These are phyloP conservation scores for Acer yangbiense DNA, from an alignment of 345 rosid genomes.

Conservation along the genomic window DNA sequence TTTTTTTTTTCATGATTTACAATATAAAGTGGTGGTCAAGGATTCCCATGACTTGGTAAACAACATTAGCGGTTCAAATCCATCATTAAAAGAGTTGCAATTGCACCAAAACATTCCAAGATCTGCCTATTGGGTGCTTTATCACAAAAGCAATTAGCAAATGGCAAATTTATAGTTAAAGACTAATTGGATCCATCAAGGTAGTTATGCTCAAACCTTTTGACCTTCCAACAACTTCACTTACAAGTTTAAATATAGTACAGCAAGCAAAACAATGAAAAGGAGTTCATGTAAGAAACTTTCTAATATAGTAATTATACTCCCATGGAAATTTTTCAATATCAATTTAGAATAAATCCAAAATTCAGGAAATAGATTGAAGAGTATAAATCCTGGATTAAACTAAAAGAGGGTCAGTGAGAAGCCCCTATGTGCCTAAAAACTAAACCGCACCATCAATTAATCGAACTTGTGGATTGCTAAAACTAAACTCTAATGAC, in stretches of 20 bases:
- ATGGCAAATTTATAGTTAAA: background rate
- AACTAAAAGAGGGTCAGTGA: background rate
- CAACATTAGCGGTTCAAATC: background rate
- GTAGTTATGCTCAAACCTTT: constrained; percentile 4
- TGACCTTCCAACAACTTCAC: background rate
- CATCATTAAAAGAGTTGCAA: background rate
- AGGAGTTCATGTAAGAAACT: background rate
- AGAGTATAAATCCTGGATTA: background rate
- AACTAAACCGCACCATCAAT: background rate
- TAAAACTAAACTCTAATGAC: background rate
- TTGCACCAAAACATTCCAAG: background rate
- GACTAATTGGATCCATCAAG: background rate
- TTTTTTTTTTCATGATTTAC: background rate
- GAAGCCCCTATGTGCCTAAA: background rate
- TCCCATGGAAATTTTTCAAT: background rate
- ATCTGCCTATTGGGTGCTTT: background rate
- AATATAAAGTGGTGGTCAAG: constrained; percentile 10
- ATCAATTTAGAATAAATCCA: background rate
- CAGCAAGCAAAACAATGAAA: background rate
- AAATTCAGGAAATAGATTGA: background rate
- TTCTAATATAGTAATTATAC: background rate
- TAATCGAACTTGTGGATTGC: background rate
- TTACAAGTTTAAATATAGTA: background rate
- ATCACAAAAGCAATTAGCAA: constrained; percentile 5
- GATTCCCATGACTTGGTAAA: background rate